Conservation (phyloP, 139 green algal species). For the Eudorina sp. region DNA sequence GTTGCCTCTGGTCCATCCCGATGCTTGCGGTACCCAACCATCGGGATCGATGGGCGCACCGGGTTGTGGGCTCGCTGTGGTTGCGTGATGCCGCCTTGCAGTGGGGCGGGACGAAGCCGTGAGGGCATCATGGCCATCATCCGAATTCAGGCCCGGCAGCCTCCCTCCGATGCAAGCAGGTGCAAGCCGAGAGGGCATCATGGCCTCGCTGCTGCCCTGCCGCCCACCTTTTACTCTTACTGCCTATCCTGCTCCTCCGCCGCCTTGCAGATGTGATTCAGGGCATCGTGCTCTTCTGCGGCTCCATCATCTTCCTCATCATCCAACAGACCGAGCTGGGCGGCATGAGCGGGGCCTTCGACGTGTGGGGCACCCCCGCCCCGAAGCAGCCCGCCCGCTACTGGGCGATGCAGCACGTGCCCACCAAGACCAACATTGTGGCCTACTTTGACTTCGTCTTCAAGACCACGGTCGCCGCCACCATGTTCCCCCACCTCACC, state of each 20-base stretch:
- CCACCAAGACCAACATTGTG: constrained; percentile 41
- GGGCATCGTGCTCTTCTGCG: constrained; percentile 55
- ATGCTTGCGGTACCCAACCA: no score
- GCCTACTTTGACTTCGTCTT: constrained; percentile 65
- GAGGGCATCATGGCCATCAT: no score
- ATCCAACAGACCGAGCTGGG: constrained; percentile 63
- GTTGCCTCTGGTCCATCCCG: no score
- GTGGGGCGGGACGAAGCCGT: no score
- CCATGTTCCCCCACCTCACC: constrained; percentile 68
- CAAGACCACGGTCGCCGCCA: constrained; percentile 59
- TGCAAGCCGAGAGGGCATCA: no score
- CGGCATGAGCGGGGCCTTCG: constrained; percentile 46
- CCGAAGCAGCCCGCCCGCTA: not conserved
- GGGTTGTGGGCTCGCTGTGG: no score
- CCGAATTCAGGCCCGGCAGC: no score
- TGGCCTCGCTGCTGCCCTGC: no score
- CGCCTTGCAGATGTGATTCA: constrained; percentile 46
- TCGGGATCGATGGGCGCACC: no score
- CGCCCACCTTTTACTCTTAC: no score
- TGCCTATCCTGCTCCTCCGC: not conserved
- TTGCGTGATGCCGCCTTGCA: no score
- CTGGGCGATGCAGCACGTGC: constrained; percentile 56
- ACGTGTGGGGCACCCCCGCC: constrained; percentile 33
- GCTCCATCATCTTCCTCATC: constrained; percentile 66
- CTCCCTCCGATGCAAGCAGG: no score